Evolutionary conservation across 345 rosid species (phyloP).

Genomic region (Moringa oleifera): DNA sequence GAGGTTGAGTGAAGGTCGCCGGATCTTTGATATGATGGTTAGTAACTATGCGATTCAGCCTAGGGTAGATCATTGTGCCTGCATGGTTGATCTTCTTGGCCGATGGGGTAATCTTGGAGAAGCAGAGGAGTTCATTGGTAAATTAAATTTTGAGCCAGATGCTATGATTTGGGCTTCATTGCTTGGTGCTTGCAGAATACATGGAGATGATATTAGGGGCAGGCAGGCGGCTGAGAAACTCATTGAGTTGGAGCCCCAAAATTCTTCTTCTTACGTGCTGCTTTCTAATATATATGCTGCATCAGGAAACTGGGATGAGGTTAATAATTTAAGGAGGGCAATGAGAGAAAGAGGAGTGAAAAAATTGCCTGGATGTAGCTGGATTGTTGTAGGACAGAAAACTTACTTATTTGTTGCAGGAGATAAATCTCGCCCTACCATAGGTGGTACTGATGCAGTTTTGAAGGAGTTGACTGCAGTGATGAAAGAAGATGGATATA

Average conservation of each 20-base stretch:
- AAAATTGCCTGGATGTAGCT: constrained; percentile 82
- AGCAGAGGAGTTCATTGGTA: constrained; percentile 65
- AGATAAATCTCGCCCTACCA: constrained; percentile 57
- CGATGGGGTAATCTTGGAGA: constrained; percentile 85
- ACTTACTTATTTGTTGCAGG: constrained; percentile 66
- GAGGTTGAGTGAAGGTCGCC: constrained; percentile 60
- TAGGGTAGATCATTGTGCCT: constrained; percentile 76
- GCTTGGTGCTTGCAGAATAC: constrained; percentile 84
- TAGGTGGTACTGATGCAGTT: constrained; percentile 30
- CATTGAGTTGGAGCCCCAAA: constrained; percentile 67
- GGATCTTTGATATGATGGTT: constrained; percentile 61
- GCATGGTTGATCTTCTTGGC: constrained; percentile 94
- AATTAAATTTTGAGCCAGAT: constrained; percentile 53
- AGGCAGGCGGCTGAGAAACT: constrained; percentile 68
- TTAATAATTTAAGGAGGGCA: constrained; percentile 54
- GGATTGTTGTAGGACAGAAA: constrained; percentile 62
- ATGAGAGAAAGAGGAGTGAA: constrained; percentile 81
- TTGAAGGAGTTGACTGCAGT: constrained; percentile 38
- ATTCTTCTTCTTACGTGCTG: constrained; percentile 71
- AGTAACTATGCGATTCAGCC: constrained; percentile 51
- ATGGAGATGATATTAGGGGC: constrained; percentile 76
- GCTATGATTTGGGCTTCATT: constrained; percentile 80
- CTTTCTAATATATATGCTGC: constrained; percentile 88
- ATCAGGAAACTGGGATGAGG: constrained; percentile 74
- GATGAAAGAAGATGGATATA: constrained; percentile 29